Percentiles rank a stretch among this genome's conserved stretches.
These are phyloP conservation scores for Termitomyces heimii DNA, from an alignment of 768 basidiomycete species.

Conservation along the genomic window DNA sequence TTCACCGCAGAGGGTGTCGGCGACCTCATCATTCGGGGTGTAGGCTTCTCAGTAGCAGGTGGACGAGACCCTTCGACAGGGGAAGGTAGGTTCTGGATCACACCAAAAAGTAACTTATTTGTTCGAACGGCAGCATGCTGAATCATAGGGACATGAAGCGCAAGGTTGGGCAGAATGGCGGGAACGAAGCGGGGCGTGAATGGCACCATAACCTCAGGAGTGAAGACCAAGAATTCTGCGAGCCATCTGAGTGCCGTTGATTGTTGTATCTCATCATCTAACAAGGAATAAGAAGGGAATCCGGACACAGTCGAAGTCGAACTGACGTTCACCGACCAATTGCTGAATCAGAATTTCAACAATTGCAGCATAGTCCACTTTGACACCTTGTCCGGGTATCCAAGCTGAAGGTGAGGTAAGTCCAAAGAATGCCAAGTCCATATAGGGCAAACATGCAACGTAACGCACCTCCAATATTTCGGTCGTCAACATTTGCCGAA, in stretches of 20 bases:
- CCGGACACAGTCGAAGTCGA: background rate
- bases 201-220: slow-evolving; percentile 87
- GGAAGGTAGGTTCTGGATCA: slow-evolving; percentile 81
- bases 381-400: slow-evolving; percentile 92
- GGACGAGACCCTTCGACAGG: slow-evolving; percentile 45
- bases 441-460: background rate
- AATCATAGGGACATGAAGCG: slow-evolving; percentile 86
- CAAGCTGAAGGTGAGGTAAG: slow-evolving; percentile 46
- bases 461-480: slow-evolving; percentile 58
- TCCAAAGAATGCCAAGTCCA: slow-evolving; percentile 1
- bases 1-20: slow-evolving; percentile 46
- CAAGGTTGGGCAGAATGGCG: slow-evolving; percentile 90
- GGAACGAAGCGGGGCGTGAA: slow-evolving; percentile 92
- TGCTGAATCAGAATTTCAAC: slow-evolving; percentile 91
- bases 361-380: slow-evolving; percentile 86
- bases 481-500: slow-evolving; percentile 41
- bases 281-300: slow-evolving; percentile 1
- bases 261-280: slow-evolving; percentile 94
- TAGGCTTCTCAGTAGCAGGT: slow-evolving; percentile 24
- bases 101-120: slow-evolving; percentile 77
- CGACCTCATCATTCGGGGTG: slow-evolving; percentile 41
- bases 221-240: slow-evolving; percentile 82
- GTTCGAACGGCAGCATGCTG: slow-evolving; percentile 82
- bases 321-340: slow-evolving; percentile 76
- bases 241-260: slow-evolving; percentile 94